Evolutionary conservation across 148 eudicot genomes (phyloP), one percentile per base, ranked within the genome.

Genomic region (Chenopodium album): DNA sequence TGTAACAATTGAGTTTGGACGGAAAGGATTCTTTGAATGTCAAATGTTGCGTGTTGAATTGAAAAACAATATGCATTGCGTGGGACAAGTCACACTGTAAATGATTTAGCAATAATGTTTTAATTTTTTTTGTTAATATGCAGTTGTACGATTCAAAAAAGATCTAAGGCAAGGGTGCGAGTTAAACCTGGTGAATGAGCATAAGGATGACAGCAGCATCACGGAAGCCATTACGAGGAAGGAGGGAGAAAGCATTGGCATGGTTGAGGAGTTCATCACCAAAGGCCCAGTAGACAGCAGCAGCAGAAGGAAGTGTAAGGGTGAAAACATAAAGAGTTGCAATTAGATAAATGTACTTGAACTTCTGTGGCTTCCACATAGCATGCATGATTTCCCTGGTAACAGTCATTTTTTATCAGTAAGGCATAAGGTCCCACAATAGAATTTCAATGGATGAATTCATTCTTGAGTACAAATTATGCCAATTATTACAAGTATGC

Each of bases 251-350:
- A 52, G 96, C 96, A 79, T 92, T 92, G 78, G 94, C 59, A 65
- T 92, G 94, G 70, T 54, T 84, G 44, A 92, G 90, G 59, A 92
- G 92, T 73, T 88, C 65, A 82, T 92, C 96, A 12, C 96, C 96
- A 68, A 86, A 92, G 5, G 96, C 96, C 96, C 96, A 91, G 74
- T 92, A 92, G 31, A 92, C 83, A 16, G 96, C 89, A 22, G 91
- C 10, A 75, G 96, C 91, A 17, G 96, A 92, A 2, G 96, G 96
- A 50, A 92, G 76, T 5, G 96, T 92, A 9, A 92, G 88, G 71
- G 96, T 91, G 87, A 91, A 91, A 22, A 92, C 96, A 78, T 92
- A 91, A 1, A 92, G 64, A n/a, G 96, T 92, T 13, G 96, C 96
- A 47, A 79, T 4, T 71, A 92, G 79, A 85, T 92, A 92, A 73